Percentiles rank a stretch among this genome's conserved stretches.
phyloP scores from a whole-genome alignment of 2,329 filamentous ascomycete species.

The Fusarium chuoi region DNA sequence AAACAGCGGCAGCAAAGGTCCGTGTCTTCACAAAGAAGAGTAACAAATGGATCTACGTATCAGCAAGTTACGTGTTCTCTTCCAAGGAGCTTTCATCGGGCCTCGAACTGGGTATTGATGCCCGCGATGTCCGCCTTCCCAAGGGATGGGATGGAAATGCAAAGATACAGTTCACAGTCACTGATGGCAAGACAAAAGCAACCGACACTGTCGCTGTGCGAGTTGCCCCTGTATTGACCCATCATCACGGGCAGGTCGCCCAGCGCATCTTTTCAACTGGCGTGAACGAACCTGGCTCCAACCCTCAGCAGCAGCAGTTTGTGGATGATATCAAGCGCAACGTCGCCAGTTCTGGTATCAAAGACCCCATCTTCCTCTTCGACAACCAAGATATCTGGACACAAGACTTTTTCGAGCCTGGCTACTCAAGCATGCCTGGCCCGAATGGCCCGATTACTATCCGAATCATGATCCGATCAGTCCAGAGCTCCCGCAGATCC shows the following conservation, averaged over 20 bases:
- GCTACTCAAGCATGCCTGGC: slow-evolving; percentile 53
- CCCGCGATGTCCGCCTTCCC: slow-evolving; percentile 42
- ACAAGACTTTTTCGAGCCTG: slow-evolving; percentile 54
- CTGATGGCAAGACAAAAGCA: slow-evolving; percentile 24
- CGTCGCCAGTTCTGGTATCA: slow-evolving; percentile 3
- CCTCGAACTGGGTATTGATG: slow-evolving; percentile 49
- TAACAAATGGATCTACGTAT: slow-evolving; percentile 42
- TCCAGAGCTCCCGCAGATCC: slow-evolving; percentile 42
- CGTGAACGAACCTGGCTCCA: background rate
- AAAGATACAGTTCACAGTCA: slow-evolving; percentile 45
- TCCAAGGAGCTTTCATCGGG: slow-evolving; percentile 44
- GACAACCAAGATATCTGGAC: slow-evolving; percentile 45
- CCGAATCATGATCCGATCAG: slow-evolving; percentile 47
- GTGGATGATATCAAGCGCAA: slow-evolving; percentile 9
- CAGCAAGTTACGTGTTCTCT: slow-evolving; percentile 42
- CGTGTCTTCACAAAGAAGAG: slow-evolving; percentile 44
- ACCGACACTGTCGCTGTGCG: slow-evolving; percentile 46
- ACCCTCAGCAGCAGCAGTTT: background rate
- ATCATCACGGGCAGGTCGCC: slow-evolving; percentile 49
- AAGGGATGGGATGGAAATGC: slow-evolving; percentile 44
- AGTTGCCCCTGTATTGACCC: slow-evolving; percentile 50
- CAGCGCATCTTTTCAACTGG: slow-evolving; percentile 36
- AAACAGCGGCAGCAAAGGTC: slow-evolving; percentile 34
- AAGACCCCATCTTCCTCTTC: slow-evolving; percentile 20
- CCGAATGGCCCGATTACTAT: slow-evolving; percentile 46